phyloP scores from a whole-genome alignment of 306 rosid species.

The Calophaca sinica region DNA sequence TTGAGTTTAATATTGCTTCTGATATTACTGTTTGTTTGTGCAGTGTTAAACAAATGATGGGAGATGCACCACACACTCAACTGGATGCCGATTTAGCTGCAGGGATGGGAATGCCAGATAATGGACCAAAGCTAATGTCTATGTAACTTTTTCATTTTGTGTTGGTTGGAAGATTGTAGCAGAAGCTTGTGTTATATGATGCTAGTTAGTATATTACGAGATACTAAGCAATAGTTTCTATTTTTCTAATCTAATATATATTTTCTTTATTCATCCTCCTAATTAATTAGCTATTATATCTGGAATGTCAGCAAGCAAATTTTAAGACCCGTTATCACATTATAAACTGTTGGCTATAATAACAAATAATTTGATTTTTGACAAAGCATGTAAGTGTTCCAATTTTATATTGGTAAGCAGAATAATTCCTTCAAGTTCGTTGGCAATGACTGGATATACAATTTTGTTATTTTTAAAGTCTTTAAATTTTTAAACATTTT shows the following conservation, averaged over 20 bases:
- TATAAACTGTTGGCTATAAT: too few relatives aligned
- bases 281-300: background rate
- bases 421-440: too few relatives aligned
- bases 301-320: background rate
- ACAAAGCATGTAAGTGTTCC: too few relatives aligned
- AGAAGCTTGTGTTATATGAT: slow-evolving; percentile 12
- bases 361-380: too few relatives aligned
- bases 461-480: too few relatives aligned
- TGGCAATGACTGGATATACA: too few relatives aligned
- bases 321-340: background rate
- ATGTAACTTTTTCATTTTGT: slow-evolving; percentile 46
- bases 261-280: background rate
- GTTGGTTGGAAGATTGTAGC: background rate
- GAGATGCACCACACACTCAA: slow-evolving; percentile 90
- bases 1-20: slow-evolving; percentile 30
- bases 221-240: slow-evolving; percentile 5
- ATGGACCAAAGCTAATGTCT: slow-evolving; percentile 91
- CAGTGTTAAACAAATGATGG: slow-evolving; percentile 79
- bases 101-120: slow-evolving; percentile 98
- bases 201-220: slow-evolving; percentile 3
- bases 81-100: slow-evolving; percentile 92
- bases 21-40: slow-evolving; percentile 44
- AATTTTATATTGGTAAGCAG: too few relatives aligned
- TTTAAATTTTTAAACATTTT: too few relatives aligned
- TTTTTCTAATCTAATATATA: background rate